Conservation (phyloP, 495 filamentous ascomycete species). For the Venustampulla echinocandica region DNA sequence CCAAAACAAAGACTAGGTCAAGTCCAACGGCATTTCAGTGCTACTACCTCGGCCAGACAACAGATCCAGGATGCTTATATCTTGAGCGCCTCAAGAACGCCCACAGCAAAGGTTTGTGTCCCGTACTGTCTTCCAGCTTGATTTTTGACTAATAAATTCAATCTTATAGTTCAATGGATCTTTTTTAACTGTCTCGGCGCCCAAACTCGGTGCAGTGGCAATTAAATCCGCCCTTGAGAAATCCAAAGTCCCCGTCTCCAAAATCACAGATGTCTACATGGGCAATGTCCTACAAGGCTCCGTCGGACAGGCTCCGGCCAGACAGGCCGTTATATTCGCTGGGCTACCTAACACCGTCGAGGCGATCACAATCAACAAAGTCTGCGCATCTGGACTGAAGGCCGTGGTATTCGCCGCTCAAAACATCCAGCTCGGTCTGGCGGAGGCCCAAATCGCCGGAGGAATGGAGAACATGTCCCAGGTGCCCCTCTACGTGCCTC, state of each 20-base stretch:
- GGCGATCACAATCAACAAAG: conserved; percentile 90
- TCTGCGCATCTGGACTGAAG: conserved; percentile 91
- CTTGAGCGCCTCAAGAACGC: conserved; percentile 76
- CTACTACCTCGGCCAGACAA: conserved; percentile 45
- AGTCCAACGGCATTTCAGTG: conserved; percentile 57
- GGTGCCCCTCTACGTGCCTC: conserved; percentile 83
- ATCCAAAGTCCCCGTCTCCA: conserved; percentile 64
- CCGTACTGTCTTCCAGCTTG: background rate
- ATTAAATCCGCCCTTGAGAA: conserved; percentile 84
- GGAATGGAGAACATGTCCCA: conserved; percentile 97
- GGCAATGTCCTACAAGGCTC: conserved; percentile 86
- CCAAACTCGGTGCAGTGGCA: conserved; percentile 74
- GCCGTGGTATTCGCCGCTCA: conserved; percentile 84
- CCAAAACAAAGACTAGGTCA: conserved; percentile 33
- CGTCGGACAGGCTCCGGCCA: conserved; percentile 82
- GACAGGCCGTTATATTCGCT: conserved; percentile 84
- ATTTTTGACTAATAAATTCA: conserved; percentile 4
- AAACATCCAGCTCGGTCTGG: conserved; percentile 83
- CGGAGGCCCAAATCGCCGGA: conserved; percentile 81
- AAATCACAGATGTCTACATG: conserved; percentile 90
- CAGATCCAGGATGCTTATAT: conserved; percentile 89
- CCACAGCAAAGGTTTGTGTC: conserved; percentile 65
- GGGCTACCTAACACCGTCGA: conserved; percentile 71
- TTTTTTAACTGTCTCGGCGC: conserved; percentile 71
- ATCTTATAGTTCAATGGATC: conserved; percentile 87